Evolutionary conservation across 2,329 filamentous ascomycete genomes (phyloP), one percentile per base, ranked within the genome.

Genomic region (Ophiognomonia clavigignenti-juglandacearum): DNA sequence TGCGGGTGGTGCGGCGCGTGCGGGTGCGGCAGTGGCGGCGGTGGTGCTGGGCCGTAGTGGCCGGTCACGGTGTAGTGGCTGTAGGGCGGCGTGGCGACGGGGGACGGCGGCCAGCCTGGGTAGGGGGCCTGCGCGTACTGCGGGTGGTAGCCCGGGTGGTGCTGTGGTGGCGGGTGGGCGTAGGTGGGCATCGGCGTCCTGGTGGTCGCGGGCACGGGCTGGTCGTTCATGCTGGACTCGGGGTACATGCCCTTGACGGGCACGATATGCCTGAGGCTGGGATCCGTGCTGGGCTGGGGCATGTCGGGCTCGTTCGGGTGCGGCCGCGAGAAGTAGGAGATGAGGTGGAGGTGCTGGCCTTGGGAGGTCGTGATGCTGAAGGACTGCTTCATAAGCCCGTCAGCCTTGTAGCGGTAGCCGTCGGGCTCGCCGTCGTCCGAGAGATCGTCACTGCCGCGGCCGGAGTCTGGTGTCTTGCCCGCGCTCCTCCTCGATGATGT

Each of bases 361-460:
- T 77, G 83, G 2, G 87, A 89, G 1, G 93, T 97, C 19, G 91
- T 96, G 69, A 98, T 97, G 70, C 92, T 97, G 75, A 97, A 98
- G 0, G 93, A 97, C 69, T 98, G 93, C 78, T 98, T 98, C 90
- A 97, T 96, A 4, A 98, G 78, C 1, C 93, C 93, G 60, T 98
- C 93, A 9, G 86, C 88, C 74, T 96, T 98, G 70, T 96, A 96
- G 54, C 89, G 77, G 65, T 96, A 96, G 35, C 90, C 90, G 64
- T 96, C 90, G 0, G 88, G 88, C 59, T 95, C 89, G 57, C 82
- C 86, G 45, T 88, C 85, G 54, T 90, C 86, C 40, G 87, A 88
- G 57, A 95, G 87, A 40, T 93, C 91, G 59, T 95, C 89, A 62
- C 87, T 92, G 23, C 80, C 82, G 54, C 85, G 82, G 50, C 82